A percentile compares a stretch with the other conserved stretches of the same genome.
phyloP scores from a whole-genome alignment of 129 eudicot genomes.

The Helichrysum umbraculigerum region DNA sequence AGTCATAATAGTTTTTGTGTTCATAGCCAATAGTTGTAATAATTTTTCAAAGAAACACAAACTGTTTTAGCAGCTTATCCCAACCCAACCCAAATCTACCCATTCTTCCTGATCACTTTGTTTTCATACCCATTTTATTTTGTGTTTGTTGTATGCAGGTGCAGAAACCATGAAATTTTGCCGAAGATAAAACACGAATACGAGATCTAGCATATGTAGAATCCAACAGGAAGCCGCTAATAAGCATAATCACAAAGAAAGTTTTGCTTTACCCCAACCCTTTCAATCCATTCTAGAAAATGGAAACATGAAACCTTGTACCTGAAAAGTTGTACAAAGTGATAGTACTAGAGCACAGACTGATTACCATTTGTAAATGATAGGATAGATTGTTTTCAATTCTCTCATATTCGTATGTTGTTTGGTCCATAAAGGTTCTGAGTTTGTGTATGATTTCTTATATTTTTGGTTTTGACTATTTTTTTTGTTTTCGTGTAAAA shows the following conservation, averaged over 20 bases:
- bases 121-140: background rate
- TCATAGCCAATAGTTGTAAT: background rate
- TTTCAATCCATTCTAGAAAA: background rate
- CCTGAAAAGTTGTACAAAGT: constrained; percentile 16
- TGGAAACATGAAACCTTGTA: constrained; percentile 24
- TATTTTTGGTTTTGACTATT: no score
- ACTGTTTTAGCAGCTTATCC: background rate
- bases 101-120: background rate
- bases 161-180: constrained; percentile 15
- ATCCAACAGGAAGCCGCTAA: constrained; percentile 18
- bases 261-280: background rate
- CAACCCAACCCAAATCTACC: background rate
- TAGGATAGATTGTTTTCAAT: background rate
- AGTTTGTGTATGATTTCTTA: no score
- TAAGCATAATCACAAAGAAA: background rate
- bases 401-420: no score
- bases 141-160: constrained; percentile 16
- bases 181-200: constrained; percentile 16
- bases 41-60: background rate
- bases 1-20: background rate
- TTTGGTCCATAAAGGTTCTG: no score
- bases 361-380: background rate
- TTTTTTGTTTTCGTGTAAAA: no score
- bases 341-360: background rate
- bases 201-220: constrained; percentile 24